Evolutionary conservation across 768 basidiomycete species (phyloP).

Genomic region (Albatrellus ellisii): DNA sequence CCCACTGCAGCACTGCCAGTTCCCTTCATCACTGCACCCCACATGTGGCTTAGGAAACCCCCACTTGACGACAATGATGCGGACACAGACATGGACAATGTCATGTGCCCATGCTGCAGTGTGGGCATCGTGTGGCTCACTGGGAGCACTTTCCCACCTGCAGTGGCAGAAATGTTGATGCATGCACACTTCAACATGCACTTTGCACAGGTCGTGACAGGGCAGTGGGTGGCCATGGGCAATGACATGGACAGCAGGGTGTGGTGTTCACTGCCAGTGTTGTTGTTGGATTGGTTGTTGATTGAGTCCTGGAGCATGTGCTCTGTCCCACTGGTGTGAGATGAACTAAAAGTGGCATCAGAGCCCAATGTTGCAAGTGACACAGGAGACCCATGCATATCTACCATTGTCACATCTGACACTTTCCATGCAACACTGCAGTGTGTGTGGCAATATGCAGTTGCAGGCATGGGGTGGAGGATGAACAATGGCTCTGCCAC

Average conservation of each 20-base stretch:
- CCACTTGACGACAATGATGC: conserved; percentile 1
- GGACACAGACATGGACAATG: conserved; percentile 1
- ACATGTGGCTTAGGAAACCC: conserved; percentile 57
- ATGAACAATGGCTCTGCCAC: conserved; percentile 22
- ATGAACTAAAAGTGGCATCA: too few relatives aligned
- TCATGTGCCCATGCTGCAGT: conserved; percentile 5
- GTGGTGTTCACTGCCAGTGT: too few relatives aligned
- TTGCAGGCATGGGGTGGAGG: conserved; percentile 31
- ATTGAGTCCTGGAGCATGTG: too few relatives aligned
- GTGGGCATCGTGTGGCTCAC: conserved; percentile 17
- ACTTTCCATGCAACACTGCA: conserved; percentile 8
- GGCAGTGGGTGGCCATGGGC: too few relatives aligned
- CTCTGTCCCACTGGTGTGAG: too few relatives aligned
- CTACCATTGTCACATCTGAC: conserved; percentile 12
- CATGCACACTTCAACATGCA: too few relatives aligned
- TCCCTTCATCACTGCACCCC: conserved; percentile 45
- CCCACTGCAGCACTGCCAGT: conserved; percentile 3
- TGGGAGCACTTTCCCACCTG: conserved; percentile 5
- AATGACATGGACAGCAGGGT: too few relatives aligned
- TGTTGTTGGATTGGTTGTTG: too few relatives aligned
- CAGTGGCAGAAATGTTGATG: too few relatives aligned
- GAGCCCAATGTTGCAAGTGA: conserved; percentile 20
- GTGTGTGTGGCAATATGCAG: conserved; percentile 20
- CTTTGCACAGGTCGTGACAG: too few relatives aligned
- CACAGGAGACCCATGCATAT: neutral